A percentile compares a stretch with the other conserved stretches of the same genome.
Evolutionary conservation across 345 rosid species (phyloP).

Genomic region (Salix viminalis): DNA sequence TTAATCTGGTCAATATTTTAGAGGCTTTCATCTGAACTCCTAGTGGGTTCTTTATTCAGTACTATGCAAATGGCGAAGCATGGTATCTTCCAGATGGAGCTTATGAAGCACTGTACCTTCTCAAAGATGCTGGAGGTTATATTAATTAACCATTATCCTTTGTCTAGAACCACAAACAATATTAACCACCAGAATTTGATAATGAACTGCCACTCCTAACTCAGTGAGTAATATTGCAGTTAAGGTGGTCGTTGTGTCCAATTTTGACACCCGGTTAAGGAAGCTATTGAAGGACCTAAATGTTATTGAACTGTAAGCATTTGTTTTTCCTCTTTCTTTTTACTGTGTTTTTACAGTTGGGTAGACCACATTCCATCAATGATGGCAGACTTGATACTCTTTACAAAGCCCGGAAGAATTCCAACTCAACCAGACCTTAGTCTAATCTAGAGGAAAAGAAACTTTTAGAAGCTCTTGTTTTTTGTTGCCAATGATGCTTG

Average conservation of each 20-base stretch:
- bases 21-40: constrained; percentile 9
- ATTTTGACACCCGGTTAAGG: constrained; percentile 76
- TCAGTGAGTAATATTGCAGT: constrained; percentile 44
- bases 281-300: constrained; percentile 74
- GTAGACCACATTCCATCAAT: neutral
- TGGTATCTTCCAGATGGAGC: constrained; percentile 90
- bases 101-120: constrained; percentile 46
- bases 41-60: constrained; percentile 35
- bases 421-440: neutral
- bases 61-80: constrained; percentile 74
- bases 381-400: neutral
- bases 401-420: neutral
- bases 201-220: constrained; percentile 13
- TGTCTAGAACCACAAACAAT: constrained; percentile 12
- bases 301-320: constrained; percentile 68
- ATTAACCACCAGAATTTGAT: neutral
- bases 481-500: constrained; percentile 2
- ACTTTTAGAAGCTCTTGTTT: neutral
- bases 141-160: constrained; percentile 27
- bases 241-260: constrained; percentile 85
- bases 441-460: neutral
- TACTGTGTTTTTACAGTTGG: neutral
- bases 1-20: neutral
- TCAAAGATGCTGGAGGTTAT: constrained; percentile 86
- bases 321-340: neutral